Base-by-base conservation (phyloP, 1,139 yeast genomes). In the Blastobotrys persicus region DNA sequence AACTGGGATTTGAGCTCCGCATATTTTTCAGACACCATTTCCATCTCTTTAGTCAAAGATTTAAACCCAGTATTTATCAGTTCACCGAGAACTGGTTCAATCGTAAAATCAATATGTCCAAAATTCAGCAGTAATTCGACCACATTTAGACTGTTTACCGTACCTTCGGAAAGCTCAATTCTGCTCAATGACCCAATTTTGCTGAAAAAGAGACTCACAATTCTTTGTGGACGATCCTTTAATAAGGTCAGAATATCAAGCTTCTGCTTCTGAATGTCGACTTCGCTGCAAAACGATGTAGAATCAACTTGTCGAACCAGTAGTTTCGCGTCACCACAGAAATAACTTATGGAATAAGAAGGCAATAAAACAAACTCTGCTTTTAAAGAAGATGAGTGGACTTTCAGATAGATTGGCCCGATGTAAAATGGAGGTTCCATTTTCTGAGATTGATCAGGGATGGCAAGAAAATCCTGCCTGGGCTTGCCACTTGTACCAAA, bases 241-340 rank as follows among this genome's bases (percentile, higher is more conserved):
- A 18, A 16, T 2, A 6, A 18, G 14, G 39, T 20, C 4, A 32
- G 42, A 12, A 47, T 12, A 18, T 45, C 43, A 35, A 47, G 14
- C n/a, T 26, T 35, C 35, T 47, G 46, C 32, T 45, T 41, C 26
- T 46, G 34, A 2, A 47, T 2, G 20, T 31, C 20, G 13, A 47
- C 12, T 28, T 50, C 48, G 4, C 26, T 38, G 23, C 48, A 44
- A 23, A 31, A 17, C 9, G 50, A 50, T 6, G 33, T 18, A 12
- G 37, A n/a, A 37, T 45, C 50, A n/a, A 47, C 46, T 26, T 47
- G 53, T 3, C 53, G 46, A 19, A 47, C 14, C 12, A 38, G 35
- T 6, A 43, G n/a, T 13, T 23, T 18, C 7, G 44, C 20, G 31
- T 28, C 31, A 13, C 46, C 49, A 17, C 26, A 19, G 26, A 42